Percentiles rank a stretch among this genome's conserved stretches.
These are phyloP conservation scores for Penicillium bialowiezense DNA, from an alignment of 495 filamentous ascomycete genomes.

Conservation along the genomic window DNA sequence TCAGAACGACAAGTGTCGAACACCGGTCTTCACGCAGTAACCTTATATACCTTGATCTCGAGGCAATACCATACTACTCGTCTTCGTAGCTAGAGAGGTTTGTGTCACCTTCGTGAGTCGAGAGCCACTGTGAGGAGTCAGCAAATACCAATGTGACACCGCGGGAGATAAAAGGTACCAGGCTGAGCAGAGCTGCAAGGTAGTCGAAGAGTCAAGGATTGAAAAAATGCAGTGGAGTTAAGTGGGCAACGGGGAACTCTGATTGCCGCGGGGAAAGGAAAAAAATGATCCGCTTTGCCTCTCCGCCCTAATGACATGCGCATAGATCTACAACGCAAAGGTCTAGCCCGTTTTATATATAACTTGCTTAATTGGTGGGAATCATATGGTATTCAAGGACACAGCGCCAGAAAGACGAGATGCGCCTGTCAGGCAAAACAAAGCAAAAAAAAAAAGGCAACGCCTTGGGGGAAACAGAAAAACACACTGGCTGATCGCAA, in stretches of 20 bases:
- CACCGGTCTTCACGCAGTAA: slow-evolving; percentile 51
- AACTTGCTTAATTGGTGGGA: slow-evolving; percentile 12
- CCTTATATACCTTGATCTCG: slow-evolving; percentile 48
- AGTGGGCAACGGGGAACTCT: slow-evolving; percentile 4
- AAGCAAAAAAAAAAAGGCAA: slow-evolving; percentile 31
- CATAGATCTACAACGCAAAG: not conserved
- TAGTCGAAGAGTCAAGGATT: not conserved
- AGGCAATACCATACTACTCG: slow-evolving; percentile 44
- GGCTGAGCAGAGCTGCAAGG: not conserved
- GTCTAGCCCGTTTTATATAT: not conserved
- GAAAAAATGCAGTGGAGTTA: not conserved
- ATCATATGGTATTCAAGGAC: slow-evolving; percentile 22
- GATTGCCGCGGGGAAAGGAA: slow-evolving; percentile 22
- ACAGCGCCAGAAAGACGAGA: slow-evolving; percentile 16
- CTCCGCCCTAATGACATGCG: slow-evolving; percentile 9
- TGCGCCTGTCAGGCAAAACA: slow-evolving; percentile 21
- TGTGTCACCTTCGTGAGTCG: slow-evolving; percentile 14
- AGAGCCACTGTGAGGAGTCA: slow-evolving; percentile 2
- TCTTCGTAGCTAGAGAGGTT: slow-evolving; percentile 34
- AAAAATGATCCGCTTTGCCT: slow-evolving; percentile 14
- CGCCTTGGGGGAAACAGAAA: slow-evolving; percentile 5
- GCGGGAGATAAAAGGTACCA: not conserved
- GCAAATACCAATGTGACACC: not conserved
- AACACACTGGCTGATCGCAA: slow-evolving; percentile 2
- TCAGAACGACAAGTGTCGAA: slow-evolving; percentile 50